Base-by-base conservation (phyloP, 768 basidiomycete species). In the Mycena vitilis region DNA sequence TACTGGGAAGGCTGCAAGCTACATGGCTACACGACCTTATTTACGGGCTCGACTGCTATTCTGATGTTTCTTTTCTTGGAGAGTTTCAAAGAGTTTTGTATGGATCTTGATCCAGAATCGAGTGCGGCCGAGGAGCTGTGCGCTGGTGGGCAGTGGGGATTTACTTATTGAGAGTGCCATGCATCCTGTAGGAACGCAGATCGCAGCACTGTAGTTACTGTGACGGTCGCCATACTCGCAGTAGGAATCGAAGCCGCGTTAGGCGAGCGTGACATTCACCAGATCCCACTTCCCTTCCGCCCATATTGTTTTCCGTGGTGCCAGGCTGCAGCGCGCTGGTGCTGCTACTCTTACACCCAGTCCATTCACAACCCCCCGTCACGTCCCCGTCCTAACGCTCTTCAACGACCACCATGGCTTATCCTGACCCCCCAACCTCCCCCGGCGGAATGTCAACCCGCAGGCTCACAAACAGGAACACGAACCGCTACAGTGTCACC, bases 401-500 rank as follows among this genome's bases (percentile, higher is more conserved):
- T 75, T 73, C 63, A 77, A 79, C 81, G 75, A 80, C 77, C 73
- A 76, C 73, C 77, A 90, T 89, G 89, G 86, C 91, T 76, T 92
- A 87, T 76, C 76, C 82, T 72, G 89, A 90, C 66, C 82, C 85
- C 66, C 84, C 91, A 47, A 80, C 82, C 57, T 91, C 92, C 34
- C 88, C 92, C 59, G 86, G 84, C 70, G 84, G 87, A 74, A 85
- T 90, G 76, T 91, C 90, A 70, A 81, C 88, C 71, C 89, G 93
- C 73, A 87, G 94, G 37, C 86, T 94, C 76, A 94, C 94, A 42
- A 95, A 95, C 84, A 84, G 96, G 78, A 98, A 95, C 79, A 96
- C 95, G 72, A 97, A 98, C 82, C 91, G 96, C 66, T 97, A 98
- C 82, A 94, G 92, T 78, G 96, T 98, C 45, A 98, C 94, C 57